Conservation (phyloP, 495 filamentous ascomycete species). For the Trichoderma orchidacearum region DNA sequence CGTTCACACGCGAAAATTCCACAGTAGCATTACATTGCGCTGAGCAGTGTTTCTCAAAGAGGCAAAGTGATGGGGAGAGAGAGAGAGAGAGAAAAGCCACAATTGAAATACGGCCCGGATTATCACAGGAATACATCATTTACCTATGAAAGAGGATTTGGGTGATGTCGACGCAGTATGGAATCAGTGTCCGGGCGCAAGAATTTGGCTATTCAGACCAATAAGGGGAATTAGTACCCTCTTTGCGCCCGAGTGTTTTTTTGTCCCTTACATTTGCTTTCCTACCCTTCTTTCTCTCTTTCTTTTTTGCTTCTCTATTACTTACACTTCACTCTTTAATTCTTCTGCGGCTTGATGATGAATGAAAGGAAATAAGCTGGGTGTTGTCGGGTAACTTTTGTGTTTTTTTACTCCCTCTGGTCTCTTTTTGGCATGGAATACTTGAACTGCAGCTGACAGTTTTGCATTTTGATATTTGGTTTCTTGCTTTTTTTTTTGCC, state of each 20-base stretch:
- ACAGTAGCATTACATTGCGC: constrained; percentile 44
- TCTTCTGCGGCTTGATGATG: background rate
- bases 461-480: background rate
- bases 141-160: background rate
- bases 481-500: background rate
- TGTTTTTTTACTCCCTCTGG: background rate
- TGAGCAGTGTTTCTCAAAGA: constrained; percentile 15
- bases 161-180: background rate
- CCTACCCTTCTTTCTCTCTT: background rate
- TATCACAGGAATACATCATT: background rate
- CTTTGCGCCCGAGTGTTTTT: background rate
- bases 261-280: background rate
- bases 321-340: background rate
- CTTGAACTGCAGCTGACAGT: background rate
- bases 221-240: background rate
- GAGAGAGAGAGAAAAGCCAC: background rate
- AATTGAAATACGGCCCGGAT: too few relatives aligned
- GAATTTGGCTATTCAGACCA: background rate
- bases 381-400: background rate
- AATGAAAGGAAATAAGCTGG: background rate
- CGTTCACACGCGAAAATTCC: constrained; percentile 47
- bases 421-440: background rate
- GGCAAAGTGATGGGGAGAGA: too few relatives aligned
- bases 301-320: background rate
- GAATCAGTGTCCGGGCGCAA: background rate